phyloP scores from a whole-genome alignment of 352 stramenopile species.

The Pythium biforme region DNA sequence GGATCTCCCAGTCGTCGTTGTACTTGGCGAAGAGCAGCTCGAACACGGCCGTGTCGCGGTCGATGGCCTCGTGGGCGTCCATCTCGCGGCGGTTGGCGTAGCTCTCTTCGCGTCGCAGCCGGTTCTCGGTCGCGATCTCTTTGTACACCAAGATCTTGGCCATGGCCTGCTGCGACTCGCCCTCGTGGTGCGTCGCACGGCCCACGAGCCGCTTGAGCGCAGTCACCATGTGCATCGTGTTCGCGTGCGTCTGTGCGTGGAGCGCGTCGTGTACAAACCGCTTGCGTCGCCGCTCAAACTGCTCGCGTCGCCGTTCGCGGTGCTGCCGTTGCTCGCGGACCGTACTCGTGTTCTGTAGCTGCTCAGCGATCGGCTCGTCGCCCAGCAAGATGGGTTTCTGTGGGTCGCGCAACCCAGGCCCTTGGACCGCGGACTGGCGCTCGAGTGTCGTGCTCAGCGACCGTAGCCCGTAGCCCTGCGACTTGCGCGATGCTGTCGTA shows the following conservation, averaged over 20 bases:
- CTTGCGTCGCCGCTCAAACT: slow-evolving; percentile 48
- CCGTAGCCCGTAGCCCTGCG: slow-evolving; percentile 59
- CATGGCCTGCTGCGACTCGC: slow-evolving; percentile 36
- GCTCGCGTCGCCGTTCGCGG: slow-evolving; percentile 53
- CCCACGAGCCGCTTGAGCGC: slow-evolving; percentile 42
- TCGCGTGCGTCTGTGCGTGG: slow-evolving; percentile 8
- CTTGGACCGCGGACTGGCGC: slow-evolving; percentile 2
- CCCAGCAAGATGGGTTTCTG: too few species aligned
- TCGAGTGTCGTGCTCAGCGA: slow-evolving; percentile 56
- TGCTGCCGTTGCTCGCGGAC: slow-evolving; percentile 56
- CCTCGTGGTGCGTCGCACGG: slow-evolving; percentile 51
- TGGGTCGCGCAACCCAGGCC: slow-evolving; percentile 8
- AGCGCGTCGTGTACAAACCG: slow-evolving; percentile 57
- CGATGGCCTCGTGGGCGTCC: slow-evolving; percentile 42
- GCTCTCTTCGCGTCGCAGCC: slow-evolving; percentile 38
- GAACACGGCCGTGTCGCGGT: slow-evolving; percentile 53
- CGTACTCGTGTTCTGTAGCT: background rate
- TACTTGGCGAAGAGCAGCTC: slow-evolving; percentile 58
- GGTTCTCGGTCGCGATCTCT: slow-evolving; percentile 62
- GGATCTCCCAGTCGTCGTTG: slow-evolving; percentile 58
- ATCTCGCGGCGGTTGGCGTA: slow-evolving; percentile 52
- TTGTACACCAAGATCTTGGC: slow-evolving; percentile 67
- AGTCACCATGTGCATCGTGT: background rate
- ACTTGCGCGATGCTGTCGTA: slow-evolving; percentile 45
- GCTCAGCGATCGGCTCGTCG: slow-evolving; percentile 16